phyloP scores from a whole-genome alignment of 164 flowering plant species.

The Nymphaea thermarum region DNA sequence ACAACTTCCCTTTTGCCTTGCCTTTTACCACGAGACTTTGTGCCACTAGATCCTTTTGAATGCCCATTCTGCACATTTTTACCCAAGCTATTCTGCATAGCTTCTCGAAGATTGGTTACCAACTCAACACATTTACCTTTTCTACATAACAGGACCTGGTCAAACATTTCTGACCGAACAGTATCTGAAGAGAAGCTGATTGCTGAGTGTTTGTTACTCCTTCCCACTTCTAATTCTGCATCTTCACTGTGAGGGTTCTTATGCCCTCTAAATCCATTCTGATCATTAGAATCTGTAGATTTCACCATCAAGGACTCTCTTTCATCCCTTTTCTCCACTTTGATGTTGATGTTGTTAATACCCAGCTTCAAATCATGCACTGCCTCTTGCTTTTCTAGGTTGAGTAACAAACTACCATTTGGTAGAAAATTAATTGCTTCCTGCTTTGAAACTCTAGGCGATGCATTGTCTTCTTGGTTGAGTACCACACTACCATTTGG shows the following conservation, averaged over 20 bases:
- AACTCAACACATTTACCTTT: slow-evolving; percentile 5
- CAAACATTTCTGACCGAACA: slow-evolving; percentile 40
- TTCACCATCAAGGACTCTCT: slow-evolving; percentile 10
- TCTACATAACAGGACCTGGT: slow-evolving; percentile 43
- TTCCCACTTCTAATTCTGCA: slow-evolving; percentile 30
- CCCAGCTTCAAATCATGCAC: neutral
- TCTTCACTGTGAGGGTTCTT: slow-evolving; percentile 34
- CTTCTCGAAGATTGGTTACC: slow-evolving; percentile 19
- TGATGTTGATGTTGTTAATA: slow-evolving; percentile 2
- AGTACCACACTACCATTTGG: neutral
- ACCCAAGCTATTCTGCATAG: slow-evolving; percentile 24
- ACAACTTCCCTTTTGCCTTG: slow-evolving; percentile 54
- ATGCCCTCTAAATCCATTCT: slow-evolving; percentile 20
- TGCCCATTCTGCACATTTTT: slow-evolving; percentile 25
- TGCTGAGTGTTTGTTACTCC: slow-evolving; percentile 60
- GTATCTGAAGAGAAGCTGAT: slow-evolving; percentile 22
- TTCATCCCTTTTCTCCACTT: slow-evolving; percentile 23
- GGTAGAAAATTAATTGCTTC: neutral
- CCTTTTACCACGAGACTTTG: slow-evolving; percentile 47
- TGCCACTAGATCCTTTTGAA: slow-evolving; percentile 30
- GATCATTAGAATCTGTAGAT: neutral
- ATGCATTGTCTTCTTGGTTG: neutral
- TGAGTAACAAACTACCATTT: neutral
- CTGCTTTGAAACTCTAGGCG: neutral
- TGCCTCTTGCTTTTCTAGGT: neutral